Conservation (phyloP, 805 yeast genomes). For the Metschnikowia gelsemii region DNA sequence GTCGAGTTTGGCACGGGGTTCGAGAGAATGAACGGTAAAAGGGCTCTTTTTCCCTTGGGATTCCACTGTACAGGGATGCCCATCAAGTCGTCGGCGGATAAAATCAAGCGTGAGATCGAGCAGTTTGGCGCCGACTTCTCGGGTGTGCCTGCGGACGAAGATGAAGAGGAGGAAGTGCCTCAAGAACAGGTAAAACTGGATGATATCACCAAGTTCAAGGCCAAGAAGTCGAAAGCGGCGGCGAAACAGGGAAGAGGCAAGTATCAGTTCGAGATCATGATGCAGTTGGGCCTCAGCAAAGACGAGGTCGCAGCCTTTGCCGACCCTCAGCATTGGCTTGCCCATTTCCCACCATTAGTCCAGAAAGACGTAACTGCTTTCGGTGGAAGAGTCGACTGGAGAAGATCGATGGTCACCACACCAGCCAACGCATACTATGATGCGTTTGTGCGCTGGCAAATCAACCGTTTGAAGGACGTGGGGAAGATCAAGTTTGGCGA, state of each 20-base stretch:
- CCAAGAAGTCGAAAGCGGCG: constrained; percentile 89
- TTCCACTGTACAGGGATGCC: constrained; percentile 99
- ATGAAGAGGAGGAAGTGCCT: constrained; percentile 38
- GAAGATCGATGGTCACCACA: constrained; percentile 93
- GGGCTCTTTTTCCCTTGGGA: constrained; percentile 92
- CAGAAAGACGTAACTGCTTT: constrained; percentile 73
- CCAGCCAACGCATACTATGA: constrained; percentile 95
- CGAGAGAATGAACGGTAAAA: constrained; percentile 91
- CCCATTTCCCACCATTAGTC: constrained; percentile 88
- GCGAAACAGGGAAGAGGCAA: constrained; percentile 94
- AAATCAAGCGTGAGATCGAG: constrained; percentile 89
- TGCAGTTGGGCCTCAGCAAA: constrained; percentile 83
- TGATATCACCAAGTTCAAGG: constrained; percentile 87
- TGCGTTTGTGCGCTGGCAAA: constrained; percentile 89
- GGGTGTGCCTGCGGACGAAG: constrained; percentile 63
- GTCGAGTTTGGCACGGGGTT: constrained; percentile 90
- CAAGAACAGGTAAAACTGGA: constrained; percentile 46
- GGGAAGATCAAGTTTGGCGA: constrained; percentile 97
- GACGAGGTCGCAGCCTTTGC: constrained; percentile 87
- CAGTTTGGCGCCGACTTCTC: constrained; percentile 80
- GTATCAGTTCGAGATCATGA: constrained; percentile 94
- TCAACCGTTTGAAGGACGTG: constrained; percentile 76
- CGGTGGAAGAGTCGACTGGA: constrained; percentile 97
- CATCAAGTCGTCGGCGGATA: constrained; percentile 92
- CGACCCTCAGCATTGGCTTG: constrained; percentile 88